Evolutionary conservation across 495 filamentous ascomycete species (phyloP), one percentile per base, ranked within the genome.

Genomic region (Hyphodiscus hymeniophilus): DNA sequence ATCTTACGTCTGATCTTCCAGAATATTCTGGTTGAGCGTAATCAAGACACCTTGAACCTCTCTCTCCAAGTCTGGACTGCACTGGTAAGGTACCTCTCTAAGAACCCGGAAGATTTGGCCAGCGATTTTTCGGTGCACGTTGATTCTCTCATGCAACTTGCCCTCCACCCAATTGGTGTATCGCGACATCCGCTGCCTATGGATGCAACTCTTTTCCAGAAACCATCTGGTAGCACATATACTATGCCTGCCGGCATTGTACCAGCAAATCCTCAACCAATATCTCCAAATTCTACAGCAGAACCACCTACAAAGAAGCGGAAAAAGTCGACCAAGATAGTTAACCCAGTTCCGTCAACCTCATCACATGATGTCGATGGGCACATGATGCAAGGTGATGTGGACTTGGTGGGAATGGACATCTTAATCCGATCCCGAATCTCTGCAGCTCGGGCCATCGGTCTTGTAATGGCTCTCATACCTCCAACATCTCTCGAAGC

Each of bases 371-470:
- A 98, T 62, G 87, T 98, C 30, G 92, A 98, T 60, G 92, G 88
- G 15, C 89, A 94, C 58, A 96, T 98, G 87, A 87, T 98, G 66
- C 85, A 89, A 57, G 92, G 92, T 35, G 92, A 98, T 59, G 82
- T 96, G 44, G 92, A 98, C 55, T 69, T 98, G 34, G 89, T 97
- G 22, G 90, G 94, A 38, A 71, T 82, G 41, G 94, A 98, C 46
- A 82, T 80, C 3, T 76, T 98, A 57, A 74, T 96, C 45, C 78
- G 90, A 54, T 95, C 90, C 6, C 89, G 89, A 62, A 82, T 95
- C 31, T 84, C 79, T 58, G 87, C 89, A 6, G 85, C 89, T 16
- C 77, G 74, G 59, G 94, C 92, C 12, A 76, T 96, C 54, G 92
- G 91, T 23, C 72, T 78, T 48, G 71, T 82, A 24, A 85, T 91